Conservation (phyloP, 371 early-diverging fungal genomes). For the Actinomortierella ambigua region DNA sequence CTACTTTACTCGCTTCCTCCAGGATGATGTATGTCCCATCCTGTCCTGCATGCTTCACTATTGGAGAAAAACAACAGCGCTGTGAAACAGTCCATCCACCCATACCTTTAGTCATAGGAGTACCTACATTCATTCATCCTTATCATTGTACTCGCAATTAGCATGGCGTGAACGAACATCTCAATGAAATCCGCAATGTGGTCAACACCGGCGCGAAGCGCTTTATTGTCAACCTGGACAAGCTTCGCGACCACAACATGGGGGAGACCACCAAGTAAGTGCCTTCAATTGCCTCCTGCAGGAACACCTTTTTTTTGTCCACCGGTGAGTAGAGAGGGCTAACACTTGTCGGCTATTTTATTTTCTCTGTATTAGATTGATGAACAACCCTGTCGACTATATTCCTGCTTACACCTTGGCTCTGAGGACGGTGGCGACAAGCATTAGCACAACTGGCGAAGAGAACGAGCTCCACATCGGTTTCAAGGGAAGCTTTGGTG, state of each 20-base stretch:
- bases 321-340: neutral
- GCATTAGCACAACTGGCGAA: constrained; percentile 43
- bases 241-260: constrained; percentile 77
- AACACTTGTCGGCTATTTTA: no score
- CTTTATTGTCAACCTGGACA: constrained; percentile 88
- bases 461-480: constrained; percentile 78
- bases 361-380: constrained; percentile 52
- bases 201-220: constrained; percentile 68
- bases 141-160: constrained; percentile 1
- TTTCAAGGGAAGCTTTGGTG: constrained; percentile 95
- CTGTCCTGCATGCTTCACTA: neutral
- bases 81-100: neutral
- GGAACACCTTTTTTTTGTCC: neutral
- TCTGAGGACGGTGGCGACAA: constrained; percentile 63
- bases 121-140: neutral
- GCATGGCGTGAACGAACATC: constrained; percentile 58
- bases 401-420: constrained; percentile 88
- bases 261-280: constrained; percentile 71
- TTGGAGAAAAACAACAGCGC: neutral
- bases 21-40: constrained; percentile 42
- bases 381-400: constrained; percentile 81
- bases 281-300: neutral
- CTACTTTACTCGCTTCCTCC: constrained; percentile 45
- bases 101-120: neutral
- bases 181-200: constrained; percentile 70